Conservation (phyloP, 148 eudicot species). For the Persicaria tinctoria region DNA sequence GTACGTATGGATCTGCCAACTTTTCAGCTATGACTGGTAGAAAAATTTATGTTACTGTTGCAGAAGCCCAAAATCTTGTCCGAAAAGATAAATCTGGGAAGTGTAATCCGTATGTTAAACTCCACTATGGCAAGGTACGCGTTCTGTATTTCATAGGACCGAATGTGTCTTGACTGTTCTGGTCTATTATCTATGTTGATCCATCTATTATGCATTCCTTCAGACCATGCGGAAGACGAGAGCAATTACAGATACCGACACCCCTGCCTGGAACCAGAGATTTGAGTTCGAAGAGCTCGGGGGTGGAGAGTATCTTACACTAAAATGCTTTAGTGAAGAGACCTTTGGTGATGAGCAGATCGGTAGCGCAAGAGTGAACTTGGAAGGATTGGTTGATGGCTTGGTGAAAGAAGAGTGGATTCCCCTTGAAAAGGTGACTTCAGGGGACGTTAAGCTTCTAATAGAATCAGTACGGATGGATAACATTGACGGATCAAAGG, state of each 20-base stretch:
- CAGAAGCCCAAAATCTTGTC: constrained; percentile 66
- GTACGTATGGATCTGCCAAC: constrained; percentile 43
- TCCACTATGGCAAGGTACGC: constrained; percentile 93
- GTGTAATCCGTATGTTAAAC: constrained; percentile 67
- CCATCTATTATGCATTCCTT: constrained; percentile 1
- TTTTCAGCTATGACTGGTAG: constrained; percentile 58
- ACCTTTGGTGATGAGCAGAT: constrained; percentile 74
- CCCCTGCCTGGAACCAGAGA: constrained; percentile 77
- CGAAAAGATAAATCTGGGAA: constrained; percentile 66
- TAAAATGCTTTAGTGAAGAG: constrained; percentile 75
- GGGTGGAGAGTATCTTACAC: constrained; percentile 82
- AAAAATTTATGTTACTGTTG: constrained; percentile 61
- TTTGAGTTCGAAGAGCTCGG: constrained; percentile 92
- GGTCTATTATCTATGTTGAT: not conserved
- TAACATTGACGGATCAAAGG: constrained; percentile 36
- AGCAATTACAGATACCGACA: constrained; percentile 32
- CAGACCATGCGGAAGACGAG: constrained; percentile 62
- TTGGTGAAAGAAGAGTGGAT: constrained; percentile 58
- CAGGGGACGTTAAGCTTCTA: constrained; percentile 80
- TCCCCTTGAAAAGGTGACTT: constrained; percentile 85
- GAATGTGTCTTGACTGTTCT: not conserved
- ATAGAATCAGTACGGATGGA: constrained; percentile 58
- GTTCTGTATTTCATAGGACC: not conserved
- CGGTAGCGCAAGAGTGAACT: constrained; percentile 80
- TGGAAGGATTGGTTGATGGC: constrained; percentile 85